Evolutionary conservation across 2,329 filamentous ascomycete species (phyloP), one percentile per base, ranked within the genome.

Genomic region (Corinectria fuckeliana): DNA sequence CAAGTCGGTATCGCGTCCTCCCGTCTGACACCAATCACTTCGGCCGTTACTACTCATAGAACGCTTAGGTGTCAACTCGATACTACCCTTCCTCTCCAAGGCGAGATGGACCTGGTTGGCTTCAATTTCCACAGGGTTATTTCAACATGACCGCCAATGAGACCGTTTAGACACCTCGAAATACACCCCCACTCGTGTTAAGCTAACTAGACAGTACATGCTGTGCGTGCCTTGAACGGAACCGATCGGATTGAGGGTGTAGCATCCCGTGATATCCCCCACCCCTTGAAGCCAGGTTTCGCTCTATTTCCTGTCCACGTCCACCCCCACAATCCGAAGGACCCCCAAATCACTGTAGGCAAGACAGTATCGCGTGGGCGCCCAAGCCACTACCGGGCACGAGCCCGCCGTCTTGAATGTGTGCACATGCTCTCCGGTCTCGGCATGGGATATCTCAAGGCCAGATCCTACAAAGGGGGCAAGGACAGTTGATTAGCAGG

Each of bases 401-500:
- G 88, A 78, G 20, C 85, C 83, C 1, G 81, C 80, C 9, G 90
- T 89, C 74, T 92, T 91, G 65, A 92, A 83, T 2, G 83, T 90
- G 72, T 91, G 84, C 13, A 93, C 83, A 64, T 86, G 83, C 42
- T 93, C 90, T 20, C 91, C 91, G 3, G 87, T 89, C 73, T 93
- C 91, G 1, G 87, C 85, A 71, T 92, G 90, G 18, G 85, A 86
- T 39, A 93, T 85, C 48, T 91, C 86, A 26, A 93, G 74, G 9
- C 88, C 88, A 55, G 84, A 76, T 23, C 85, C 83, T 84, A 26
- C 38, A 39, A n/a, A n/a, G 25, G 50, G 36, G 32, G 25, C 6
- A 14, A 38, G 23, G 18, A n/a, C 23, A 10, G 13, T 14, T 25
- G 13, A 11, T 48, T 52, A 52, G 52, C 25, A 56, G 51, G 25